Base-by-base conservation (phyloP, 2,329 filamentous ascomycete genomes). In the Verticillium isaacii region DNA sequence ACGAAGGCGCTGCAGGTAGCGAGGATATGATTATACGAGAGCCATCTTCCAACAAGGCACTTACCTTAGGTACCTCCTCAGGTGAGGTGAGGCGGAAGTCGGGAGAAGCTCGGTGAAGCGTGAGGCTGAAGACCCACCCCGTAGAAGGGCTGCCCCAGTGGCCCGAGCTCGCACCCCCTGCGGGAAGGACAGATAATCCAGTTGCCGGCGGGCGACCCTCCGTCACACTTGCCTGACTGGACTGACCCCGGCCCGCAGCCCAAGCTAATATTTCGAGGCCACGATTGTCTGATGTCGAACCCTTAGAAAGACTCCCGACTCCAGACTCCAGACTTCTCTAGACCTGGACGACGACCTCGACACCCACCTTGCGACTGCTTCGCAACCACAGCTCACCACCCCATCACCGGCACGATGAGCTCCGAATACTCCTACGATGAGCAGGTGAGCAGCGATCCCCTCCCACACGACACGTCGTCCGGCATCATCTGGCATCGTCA, bases 391-490 rank as follows among this genome's bases (percentile, higher is more conserved):
- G 17, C 59, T 58, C 56, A 57, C 39, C 19, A 41, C 36, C 25
- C 62, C 59, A 66, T 19, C 11, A 37, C 69, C 69, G 76, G 70
- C 79, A 88, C 81, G 75, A 95, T 95, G 88, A 93, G 89, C 74
- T 92, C 91, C 72, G 94, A 98, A 78, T 99, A 99, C 84, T 96
- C 91, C 72, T 99, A 99, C 81, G 95, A 99, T 85, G 91, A 97
- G 74, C 88, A 95, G 86, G 89, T 90, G 74, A 66, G 77, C 34
- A 19, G 19, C 19, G 5, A 29, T 29, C 29, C 29, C 29, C 29
- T 5, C 29, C 29, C 1, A 6, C 29, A 29, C 54, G 32, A 36
- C 12, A 58, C 60, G 25, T 17, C 15, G 6, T 14, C 7, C 14
- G 29, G n/a, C 29, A 25, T 56, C 6, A 32, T 29, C 17, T 4